Conservation (phyloP, 495 filamentous ascomycete genomes). For the Talaromyces ruber region DNA sequence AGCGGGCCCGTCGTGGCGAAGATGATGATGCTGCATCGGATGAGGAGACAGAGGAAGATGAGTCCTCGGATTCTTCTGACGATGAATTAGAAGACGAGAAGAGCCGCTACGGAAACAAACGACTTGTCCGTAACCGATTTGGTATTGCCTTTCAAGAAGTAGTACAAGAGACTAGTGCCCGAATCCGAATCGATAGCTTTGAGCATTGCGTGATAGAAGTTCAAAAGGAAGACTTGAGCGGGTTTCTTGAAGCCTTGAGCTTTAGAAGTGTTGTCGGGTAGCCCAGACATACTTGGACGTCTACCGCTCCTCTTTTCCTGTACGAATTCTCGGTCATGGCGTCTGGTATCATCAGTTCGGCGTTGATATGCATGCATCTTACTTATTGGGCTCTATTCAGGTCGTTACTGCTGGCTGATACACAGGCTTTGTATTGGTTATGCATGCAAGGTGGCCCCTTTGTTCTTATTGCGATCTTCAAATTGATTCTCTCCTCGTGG, state of each 20-base stretch:
- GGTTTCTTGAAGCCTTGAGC: constrained; percentile 86
- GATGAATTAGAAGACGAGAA: constrained; percentile 55
- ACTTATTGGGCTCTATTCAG: not conserved
- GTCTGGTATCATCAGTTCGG: not conserved
- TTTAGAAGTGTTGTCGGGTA: constrained; percentile 87
- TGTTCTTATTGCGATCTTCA: not conserved
- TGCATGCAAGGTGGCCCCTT: not conserved
- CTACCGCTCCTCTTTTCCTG: not conserved
- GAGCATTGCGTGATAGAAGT: constrained; percentile 97
- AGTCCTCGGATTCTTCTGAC: constrained; percentile 38
- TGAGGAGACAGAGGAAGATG: constrained; percentile 45
- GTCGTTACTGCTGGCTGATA: not conserved
- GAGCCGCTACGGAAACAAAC: constrained; percentile 42
- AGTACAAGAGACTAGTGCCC: constrained; percentile 78
- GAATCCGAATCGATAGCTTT: constrained; percentile 91
- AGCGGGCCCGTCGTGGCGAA: constrained; percentile 37
- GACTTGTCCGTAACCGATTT: constrained; percentile 75
- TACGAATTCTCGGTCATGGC: not conserved
- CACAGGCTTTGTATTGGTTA: not conserved
- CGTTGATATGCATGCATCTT: not conserved
- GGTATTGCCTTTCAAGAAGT: constrained; percentile 96
- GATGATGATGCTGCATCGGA: constrained; percentile 54
- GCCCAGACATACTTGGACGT: not conserved
- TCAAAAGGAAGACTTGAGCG: constrained; percentile 84
- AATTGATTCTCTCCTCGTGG: not conserved